Evolutionary conservation across 768 basidiomycete genomes (phyloP), one percentile per base, ranked within the genome.

Genomic region (Serendipita indica): DNA sequence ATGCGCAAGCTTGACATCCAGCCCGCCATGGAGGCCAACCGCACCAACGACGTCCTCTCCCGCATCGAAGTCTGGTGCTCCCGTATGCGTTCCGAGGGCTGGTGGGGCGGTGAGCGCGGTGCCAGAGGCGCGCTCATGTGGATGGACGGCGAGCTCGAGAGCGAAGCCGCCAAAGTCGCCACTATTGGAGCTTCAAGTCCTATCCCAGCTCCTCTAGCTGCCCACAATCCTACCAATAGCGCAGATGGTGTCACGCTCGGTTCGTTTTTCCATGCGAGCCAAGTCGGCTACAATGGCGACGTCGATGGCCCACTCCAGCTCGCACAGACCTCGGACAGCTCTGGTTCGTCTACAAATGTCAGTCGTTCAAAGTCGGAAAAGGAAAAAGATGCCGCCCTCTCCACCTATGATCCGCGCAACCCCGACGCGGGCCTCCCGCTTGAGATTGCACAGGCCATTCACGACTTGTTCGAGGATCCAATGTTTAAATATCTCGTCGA

Each of bases 1-100:
- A 86, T 94, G 82, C 77, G 85, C 61, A 89, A 89, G 73, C 79
- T 90, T 59, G 84, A 84, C 33, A 74, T 90, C 20, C 87, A 92
- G 62, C 89, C 85, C 33, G 75, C 76, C 3, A 77, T 81, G 34
- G 75, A 81, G 12, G 67, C 73, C 14, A 93, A 91, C 67, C 73
- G 84, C 22, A 30, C 20, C 16, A 27, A 4, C 25, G 49, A 54
- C 30, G 32, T 54, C 16, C 20, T 54, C 30, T 20, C 22, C 12
- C 49, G 49, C n/a, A 54, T 54, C 49, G 49, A 54, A 30, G 49
- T 30, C 25, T 54, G 49, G 49, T 22, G 49, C n/a, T 4, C 22
- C 7, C 10, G 49, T 7, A 54, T 54, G 49, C 49, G 49, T 30
- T 18, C 49, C 7, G 49, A 54, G n/a, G 49, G 49, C 4, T 54